Evolutionary conservation across 257 asterid genomes (phyloP), one percentile per base, ranked within the genome.

Genomic region (Cynanchum wilfordii): DNA sequence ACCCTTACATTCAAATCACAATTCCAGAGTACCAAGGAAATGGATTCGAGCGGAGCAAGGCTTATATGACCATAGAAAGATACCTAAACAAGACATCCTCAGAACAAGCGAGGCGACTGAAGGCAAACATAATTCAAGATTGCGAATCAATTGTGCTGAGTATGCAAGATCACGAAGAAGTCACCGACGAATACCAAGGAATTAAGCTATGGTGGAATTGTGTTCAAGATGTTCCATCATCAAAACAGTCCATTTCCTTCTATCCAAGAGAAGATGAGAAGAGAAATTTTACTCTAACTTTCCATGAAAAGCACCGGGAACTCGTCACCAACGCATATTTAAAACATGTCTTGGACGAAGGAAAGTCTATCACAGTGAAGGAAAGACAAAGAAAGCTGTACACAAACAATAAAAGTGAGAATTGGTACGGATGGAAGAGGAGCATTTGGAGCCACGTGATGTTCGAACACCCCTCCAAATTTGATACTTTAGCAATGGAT

Each of bases 81-180:
- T 88, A 88, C 57, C 84, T 86, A 29, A 79, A 86, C 56, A 74
- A 80, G 75, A 74, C 70, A 22, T 87, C 92, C 67, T 72, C 92
- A 60, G 10, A 51, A 4, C 88, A 84, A 60, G 96, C 96, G 22
- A 84, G 78, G 62, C 79, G 83, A 4, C 84, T 87, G 64, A 69
- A 76, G 22, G 92, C 90, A 67, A 77, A 56, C 24, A 78, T 79
- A 2, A 50, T 77, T 22, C 80, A 78, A 13, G 88, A 87, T 73
- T 76, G 76, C 20, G 84, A 85, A 11, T 47, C 86, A 45, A 52
- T 87, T 60, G 87, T 89, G 4, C 86, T 87, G 11, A 73, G 78
- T 64, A 89, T 89, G 89, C 87, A 81, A n/a, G 84, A 85, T 10
- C 70, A 79, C 49, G 88, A 89, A 69, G 92, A 87, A 78, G 87